A percentile compares a stretch with the other conserved stretches of the same genome.
These are phyloP conservation scores for Onygenales sp. DNA, from an alignment of 2,329 filamentous ascomycete species.

Conservation along the genomic window DNA sequence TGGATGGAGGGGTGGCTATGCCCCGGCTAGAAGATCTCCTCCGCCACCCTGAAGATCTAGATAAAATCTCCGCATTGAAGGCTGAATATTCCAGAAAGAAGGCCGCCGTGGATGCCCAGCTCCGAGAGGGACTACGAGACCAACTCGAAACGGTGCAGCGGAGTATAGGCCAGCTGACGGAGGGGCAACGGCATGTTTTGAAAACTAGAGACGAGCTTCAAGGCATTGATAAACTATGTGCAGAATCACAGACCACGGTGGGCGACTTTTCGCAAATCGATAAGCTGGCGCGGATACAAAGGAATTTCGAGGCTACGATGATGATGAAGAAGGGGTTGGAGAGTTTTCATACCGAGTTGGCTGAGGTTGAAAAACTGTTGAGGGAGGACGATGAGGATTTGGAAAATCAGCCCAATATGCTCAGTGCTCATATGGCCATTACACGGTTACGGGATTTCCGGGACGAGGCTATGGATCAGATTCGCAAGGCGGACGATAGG, in stretches of 20 bases:
- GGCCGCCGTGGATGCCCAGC: slow-evolving; percentile 76
- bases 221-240: slow-evolving; percentile 95
- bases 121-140: slow-evolving; percentile 77
- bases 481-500: slow-evolving; percentile 62
- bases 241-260: slow-evolving; percentile 95
- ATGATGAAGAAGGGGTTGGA: slow-evolving; percentile 87
- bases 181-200: slow-evolving; percentile 84
- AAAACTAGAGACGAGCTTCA: slow-evolving; percentile 97
- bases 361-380: slow-evolving; percentile 67
- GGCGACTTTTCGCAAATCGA: slow-evolving; percentile 88
- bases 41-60: slow-evolving; percentile 90
- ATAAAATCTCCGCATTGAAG: slow-evolving; percentile 86
- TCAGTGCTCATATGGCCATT: slow-evolving; percentile 84
- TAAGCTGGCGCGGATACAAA: slow-evolving; percentile 49
- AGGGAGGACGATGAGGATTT: slow-evolving; percentile 73
- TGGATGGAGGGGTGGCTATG: slow-evolving; percentile 56
- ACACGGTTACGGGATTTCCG: slow-evolving; percentile 87
- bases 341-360: slow-evolving; percentile 70
- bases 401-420: slow-evolving; percentile 84
- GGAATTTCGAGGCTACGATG: slow-evolving; percentile 91
- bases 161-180: slow-evolving; percentile 79
- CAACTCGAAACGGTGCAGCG: slow-evolving; percentile 91
- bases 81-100: slow-evolving; percentile 93
- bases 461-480: slow-evolving; percentile 95
- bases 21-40: slow-evolving; percentile 82